Evolutionary conservation across 495 filamentous ascomycete genomes (phyloP), one percentile per base, ranked within the genome.

Genomic region (Penicillium dipodomyicola): DNA sequence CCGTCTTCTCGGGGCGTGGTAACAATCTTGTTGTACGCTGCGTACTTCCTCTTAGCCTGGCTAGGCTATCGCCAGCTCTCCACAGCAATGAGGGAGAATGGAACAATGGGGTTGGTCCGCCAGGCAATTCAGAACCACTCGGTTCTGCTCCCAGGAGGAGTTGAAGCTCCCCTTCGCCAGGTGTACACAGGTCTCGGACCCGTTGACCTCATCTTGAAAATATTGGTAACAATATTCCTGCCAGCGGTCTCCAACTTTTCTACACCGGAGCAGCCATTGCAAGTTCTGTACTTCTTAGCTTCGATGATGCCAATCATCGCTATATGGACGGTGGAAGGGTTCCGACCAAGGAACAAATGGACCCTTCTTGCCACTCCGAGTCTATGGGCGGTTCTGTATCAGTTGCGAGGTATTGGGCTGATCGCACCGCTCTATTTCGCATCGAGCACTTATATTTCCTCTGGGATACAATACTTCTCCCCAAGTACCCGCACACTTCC

Each of bases 361-460:
- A 56, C 58, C 1, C 32, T 57, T 5, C 37, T 64, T 19, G 46
- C 58, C 5, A 49, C 46, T 14, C 61, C 37, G 20, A 41, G 30
- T 30, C 20, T 64, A 8, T 64, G 61, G 61, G 61, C 53, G 27
- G 40, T 61, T 25, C 17, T 61, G 1, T 64, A 57, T 23, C 61
- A 64, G 35, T 53, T 64, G 19, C 61, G 57, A 29, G 61, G 61
- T 11, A 61, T 64, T 2, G 61, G 61, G 7, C n/a, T 57, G 23
- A 58, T 64, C 12, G 61, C 58, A 11, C 61, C 61, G 15, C n/a
- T 64, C 1, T 64, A 58, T 27, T 60, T 60, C 30, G 48, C 50
- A 41, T 23, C 19, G 2, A 61, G 53, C 25, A 15, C 49, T 1
- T 64, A 50, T 25, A 15, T 40, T 3, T 64, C 61, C 3, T 35